Conservation (phyloP, 208 protist genomes). For the Leishmania lainsoni region DNA sequence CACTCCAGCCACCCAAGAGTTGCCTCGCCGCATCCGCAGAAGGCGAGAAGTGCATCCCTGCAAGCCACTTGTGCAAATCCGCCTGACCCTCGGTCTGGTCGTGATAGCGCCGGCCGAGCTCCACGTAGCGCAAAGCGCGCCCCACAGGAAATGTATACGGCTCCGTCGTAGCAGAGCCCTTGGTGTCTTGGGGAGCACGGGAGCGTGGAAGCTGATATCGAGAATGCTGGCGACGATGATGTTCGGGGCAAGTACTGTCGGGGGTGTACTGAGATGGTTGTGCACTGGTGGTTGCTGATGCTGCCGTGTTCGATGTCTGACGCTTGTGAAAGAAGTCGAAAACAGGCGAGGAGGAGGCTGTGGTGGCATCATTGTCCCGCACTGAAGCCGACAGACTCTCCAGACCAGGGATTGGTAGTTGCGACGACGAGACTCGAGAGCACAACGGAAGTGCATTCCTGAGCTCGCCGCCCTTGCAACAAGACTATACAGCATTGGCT, state of each 20-base stretch:
- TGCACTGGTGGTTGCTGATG: not conserved
- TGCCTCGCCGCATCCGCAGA: not conserved
- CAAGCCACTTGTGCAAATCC: conserved; percentile 12
- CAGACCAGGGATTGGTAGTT: not conserved
- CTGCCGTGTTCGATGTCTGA: not conserved
- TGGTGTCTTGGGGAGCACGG: not conserved
- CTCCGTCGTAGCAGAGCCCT: not conserved
- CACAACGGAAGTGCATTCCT: not conserved
- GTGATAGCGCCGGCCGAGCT: conserved; percentile 20
- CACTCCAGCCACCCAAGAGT: not conserved
- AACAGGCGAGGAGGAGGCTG: not conserved
- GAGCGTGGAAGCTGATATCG: not conserved
- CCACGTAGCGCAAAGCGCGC: conserved; percentile 42
- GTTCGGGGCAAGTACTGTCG: not conserved
- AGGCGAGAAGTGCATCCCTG: not conserved
- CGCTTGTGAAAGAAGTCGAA: not conserved
- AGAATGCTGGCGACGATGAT: not conserved
- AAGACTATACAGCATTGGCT: not conserved
- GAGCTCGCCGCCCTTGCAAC: not conserved
- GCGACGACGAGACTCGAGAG: not conserved
- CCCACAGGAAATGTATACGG: conserved; percentile 41
- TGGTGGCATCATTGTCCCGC: not conserved
- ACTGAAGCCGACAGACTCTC: not conserved
- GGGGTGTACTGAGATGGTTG: not conserved
- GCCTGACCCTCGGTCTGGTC: conserved; percentile 9